Conservation (phyloP, 169 alveolate species). For the Plasmodium vinckei region DNA sequence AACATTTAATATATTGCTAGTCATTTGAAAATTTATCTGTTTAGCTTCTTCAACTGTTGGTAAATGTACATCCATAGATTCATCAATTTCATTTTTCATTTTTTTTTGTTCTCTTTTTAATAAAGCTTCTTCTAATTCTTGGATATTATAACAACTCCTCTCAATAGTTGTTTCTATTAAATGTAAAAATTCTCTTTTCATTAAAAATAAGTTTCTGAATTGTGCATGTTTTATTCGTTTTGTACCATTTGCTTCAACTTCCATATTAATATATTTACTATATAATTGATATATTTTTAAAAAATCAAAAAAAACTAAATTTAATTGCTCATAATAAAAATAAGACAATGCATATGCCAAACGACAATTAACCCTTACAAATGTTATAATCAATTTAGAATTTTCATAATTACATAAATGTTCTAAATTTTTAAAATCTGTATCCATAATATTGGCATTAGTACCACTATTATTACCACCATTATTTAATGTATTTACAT, state of each 20-base stretch:
- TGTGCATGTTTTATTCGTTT: constrained; percentile 75
- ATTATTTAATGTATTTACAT: constrained; percentile 13
- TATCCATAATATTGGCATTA: neutral
- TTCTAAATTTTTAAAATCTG: constrained; percentile 58
- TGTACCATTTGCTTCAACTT: constrained; percentile 83
- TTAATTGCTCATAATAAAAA: constrained; percentile 64
- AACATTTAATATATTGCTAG: constrained; percentile 78
- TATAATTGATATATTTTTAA: constrained; percentile 85
- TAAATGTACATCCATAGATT: constrained; percentile 45
- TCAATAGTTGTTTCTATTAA: constrained; percentile 83
- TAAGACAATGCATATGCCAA: constrained; percentile 75
- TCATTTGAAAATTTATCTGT: constrained; percentile 78
- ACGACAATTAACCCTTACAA: constrained; percentile 73
- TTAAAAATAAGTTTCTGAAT: constrained; percentile 76
- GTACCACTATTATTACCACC: constrained; percentile 2
- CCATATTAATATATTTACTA: constrained; percentile 81
- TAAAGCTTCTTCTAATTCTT: constrained; percentile 66
- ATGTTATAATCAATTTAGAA: constrained; percentile 66
- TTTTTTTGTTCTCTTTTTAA: constrained; percentile 74
- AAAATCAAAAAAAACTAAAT: constrained; percentile 62
- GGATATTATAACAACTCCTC: constrained; percentile 77
- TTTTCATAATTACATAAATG: constrained; percentile 69
- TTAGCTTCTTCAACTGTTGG: constrained; percentile 78
- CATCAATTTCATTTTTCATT: constrained; percentile 67
- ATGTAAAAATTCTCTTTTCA: constrained; percentile 83